These are phyloP conservation scores for Cercospora zeina DNA, from an alignment of 2,329 filamentous ascomycete genomes.

Conservation along the genomic window DNA sequence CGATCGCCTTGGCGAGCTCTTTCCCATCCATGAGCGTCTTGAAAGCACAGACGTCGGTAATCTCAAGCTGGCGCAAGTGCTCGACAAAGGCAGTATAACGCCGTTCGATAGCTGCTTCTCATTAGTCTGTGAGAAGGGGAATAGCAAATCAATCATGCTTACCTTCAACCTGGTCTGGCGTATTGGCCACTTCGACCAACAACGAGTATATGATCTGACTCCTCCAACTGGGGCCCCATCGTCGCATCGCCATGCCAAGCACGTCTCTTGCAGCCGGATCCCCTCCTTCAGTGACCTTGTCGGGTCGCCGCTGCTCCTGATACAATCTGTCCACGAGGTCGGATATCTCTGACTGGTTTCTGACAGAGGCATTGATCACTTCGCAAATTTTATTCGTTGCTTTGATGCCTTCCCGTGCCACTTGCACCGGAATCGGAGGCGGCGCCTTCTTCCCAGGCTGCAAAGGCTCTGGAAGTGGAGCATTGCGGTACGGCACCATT, in stretches of 20 bases:
- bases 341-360: constrained; percentile 64
- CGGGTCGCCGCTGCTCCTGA: constrained; percentile 50
- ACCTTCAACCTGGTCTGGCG: constrained; percentile 47
- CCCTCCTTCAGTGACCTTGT: constrained; percentile 48
- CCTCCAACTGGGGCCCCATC: constrained; percentile 72
- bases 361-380: constrained; percentile 64
- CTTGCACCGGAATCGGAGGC: constrained; percentile 61
- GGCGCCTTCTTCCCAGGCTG: constrained; percentile 53
- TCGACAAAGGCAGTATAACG: constrained; percentile 57
- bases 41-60: constrained; percentile 53
- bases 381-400: constrained; percentile 73
- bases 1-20: constrained; percentile 66
- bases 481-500: constrained; percentile 69
- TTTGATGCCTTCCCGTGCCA: constrained; percentile 75
- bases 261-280: constrained; percentile 57
- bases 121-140: constrained; percentile 18
- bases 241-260: constrained; percentile 72
- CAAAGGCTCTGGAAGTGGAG: constrained; percentile 44
- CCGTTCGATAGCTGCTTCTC: constrained; percentile 46
- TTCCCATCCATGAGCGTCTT: constrained; percentile 68
- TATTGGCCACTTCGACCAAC: constrained; percentile 59
- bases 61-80: constrained; percentile 52
- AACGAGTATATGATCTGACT: constrained; percentile 69
- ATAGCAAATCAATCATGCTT: constrained; percentile 33
- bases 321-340: constrained; percentile 56